Evolutionary conservation across 2,329 filamentous ascomycete genomes (phyloP).

Genomic region (Fusarium nelsonii): DNA sequence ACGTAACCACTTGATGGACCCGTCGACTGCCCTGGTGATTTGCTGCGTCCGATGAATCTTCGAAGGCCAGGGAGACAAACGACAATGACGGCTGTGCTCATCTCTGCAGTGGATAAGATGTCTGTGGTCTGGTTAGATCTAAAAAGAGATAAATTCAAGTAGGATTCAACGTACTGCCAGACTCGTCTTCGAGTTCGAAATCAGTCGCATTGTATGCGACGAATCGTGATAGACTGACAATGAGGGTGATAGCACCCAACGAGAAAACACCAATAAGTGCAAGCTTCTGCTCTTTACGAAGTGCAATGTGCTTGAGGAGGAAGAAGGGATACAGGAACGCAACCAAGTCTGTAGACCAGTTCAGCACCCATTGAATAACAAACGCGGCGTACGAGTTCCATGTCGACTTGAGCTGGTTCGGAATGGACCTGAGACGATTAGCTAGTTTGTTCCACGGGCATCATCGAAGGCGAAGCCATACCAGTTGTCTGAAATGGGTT

Average conservation of each 20-base stretch:
- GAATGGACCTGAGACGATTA: background rate
- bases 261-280: slow-evolving; percentile 22
- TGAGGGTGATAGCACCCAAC: slow-evolving; percentile 7
- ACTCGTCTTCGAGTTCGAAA: slow-evolving; percentile 20
- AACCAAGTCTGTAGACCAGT: slow-evolving; percentile 16
- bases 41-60: slow-evolving; percentile 11
- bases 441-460: fast-evolving
- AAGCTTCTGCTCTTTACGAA: slow-evolving; percentile 17
- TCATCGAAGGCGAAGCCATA: background rate
- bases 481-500: slow-evolving; percentile 16
- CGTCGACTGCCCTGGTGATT: slow-evolving; percentile 6
- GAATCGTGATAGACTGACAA: slow-evolving; percentile 16
- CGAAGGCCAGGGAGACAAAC: slow-evolving; percentile 18
- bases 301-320: slow-evolving; percentile 8
- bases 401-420: slow-evolving; percentile 14
- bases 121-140: background rate
- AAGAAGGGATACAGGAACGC: slow-evolving; percentile 23
- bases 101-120: slow-evolving; percentile 7
- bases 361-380: slow-evolving; percentile 14
- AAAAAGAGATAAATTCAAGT: fast-evolving
- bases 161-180: background rate
- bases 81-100: slow-evolving; percentile 20
- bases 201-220: slow-evolving; percentile 21
- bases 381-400: slow-evolving; percentile 26
- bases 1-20: slow-evolving; percentile 6